A percentile compares a stretch with the other conserved stretches of the same genome.
These are phyloP conservation scores for Selaginella tamariscina DNA, from an alignment of 75 land plant species.

Conservation along the genomic window DNA sequence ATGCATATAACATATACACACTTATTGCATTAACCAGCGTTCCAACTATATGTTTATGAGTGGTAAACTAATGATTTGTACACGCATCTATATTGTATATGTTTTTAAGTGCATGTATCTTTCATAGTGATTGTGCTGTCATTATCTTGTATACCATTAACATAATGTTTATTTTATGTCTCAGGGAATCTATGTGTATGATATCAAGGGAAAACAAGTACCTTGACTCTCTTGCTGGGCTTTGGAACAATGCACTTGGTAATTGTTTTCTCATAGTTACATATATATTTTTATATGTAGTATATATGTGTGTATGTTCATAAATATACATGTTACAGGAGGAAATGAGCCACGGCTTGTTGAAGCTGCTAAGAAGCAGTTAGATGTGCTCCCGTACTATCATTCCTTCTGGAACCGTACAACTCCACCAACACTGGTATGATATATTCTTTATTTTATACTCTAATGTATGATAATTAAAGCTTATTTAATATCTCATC, in stretches of 20 bases:
- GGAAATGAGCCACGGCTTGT: conserved; percentile 92
- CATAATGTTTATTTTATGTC: not conserved
- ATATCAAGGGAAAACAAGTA: conserved; percentile 78
- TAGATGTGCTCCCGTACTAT: conserved; percentile 83
- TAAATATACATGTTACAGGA: conserved; percentile 30
- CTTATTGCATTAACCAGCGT: no score
- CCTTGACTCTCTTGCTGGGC: conserved; percentile 92
- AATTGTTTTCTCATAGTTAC: conserved; percentile 2
- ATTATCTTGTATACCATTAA: no score
- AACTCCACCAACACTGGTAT: conserved; percentile 72
- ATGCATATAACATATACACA: no score
- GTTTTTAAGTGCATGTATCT: no score
- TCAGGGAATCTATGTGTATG: conserved; percentile 88
- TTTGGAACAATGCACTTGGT: conserved; percentile 95
- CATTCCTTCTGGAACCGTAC: conserved; percentile 99
- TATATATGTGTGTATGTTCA: no score
- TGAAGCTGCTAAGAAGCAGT: conserved; percentile 62
- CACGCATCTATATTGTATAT: no score
- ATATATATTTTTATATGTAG: no score
- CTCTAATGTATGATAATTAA: no score
- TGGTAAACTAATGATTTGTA: no score
- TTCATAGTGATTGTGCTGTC: not conserved
- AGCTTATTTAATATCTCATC: no score
- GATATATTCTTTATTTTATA: no score
- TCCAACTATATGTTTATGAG: no score